Evolutionary conservation across 257 asterid genomes (phyloP).

Genomic region (Cordia subcordata): DNA sequence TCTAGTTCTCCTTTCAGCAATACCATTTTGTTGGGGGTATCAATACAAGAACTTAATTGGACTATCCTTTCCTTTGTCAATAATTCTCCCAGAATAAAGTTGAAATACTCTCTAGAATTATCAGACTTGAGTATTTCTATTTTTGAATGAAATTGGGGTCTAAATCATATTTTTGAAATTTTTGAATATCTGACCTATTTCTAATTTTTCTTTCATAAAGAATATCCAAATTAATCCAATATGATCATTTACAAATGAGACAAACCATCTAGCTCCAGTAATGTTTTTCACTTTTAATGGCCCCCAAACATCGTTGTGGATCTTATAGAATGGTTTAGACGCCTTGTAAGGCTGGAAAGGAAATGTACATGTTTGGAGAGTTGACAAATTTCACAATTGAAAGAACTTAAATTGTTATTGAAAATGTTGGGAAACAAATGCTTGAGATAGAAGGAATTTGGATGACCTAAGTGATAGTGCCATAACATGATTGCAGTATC

Average conservation of each 20-base stretch:
- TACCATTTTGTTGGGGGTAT: no score
- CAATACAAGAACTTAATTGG: no score
- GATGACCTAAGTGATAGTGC: conserved; percentile 1
- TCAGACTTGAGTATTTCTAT: neutral
- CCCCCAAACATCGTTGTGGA: conserved; percentile 1
- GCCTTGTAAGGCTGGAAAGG: neutral
- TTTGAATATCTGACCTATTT: neutral
- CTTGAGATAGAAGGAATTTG: neutral
- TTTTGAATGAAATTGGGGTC: neutral
- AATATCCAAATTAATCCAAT: neutral
- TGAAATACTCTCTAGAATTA: conserved; percentile 6
- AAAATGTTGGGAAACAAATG: neutral
- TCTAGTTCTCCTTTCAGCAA: no score
- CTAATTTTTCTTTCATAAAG: neutral
- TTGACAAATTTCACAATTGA: conserved; percentile 6
- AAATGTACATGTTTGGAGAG: neutral
- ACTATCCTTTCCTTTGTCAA: no score
- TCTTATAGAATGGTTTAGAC: neutral
- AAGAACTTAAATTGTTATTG: conserved; percentile 2
- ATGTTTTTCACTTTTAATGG: neutral
- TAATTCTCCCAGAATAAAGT: neutral
- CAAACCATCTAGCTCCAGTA: neutral
- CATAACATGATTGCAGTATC: neutral
- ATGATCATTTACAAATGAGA: conserved; percentile 4
- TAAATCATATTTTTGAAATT: neutral